Conservation (phyloP, 1,284 basidiomycete species). For the Ceratobasidium sp. region DNA sequence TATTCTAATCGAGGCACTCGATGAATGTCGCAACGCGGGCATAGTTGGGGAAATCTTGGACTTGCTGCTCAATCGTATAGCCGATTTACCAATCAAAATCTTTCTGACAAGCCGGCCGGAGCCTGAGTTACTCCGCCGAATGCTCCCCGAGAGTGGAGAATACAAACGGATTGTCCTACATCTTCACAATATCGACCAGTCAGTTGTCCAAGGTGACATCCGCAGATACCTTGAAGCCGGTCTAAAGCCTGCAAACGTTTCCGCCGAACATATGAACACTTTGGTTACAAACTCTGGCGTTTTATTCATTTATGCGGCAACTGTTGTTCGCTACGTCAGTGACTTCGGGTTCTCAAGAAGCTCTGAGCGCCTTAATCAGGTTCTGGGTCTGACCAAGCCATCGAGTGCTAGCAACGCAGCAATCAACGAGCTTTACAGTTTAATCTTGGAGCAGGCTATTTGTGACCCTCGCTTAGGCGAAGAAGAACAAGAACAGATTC, state of each 20-base stretch:
- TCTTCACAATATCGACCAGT: slow-evolving; percentile 37
- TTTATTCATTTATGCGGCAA: slow-evolving; percentile 32
- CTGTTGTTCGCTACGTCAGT: slow-evolving; percentile 3
- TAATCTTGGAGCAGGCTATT: neutral
- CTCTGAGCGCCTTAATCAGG: neutral
- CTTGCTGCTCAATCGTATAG: neutral
- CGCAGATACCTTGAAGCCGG: slow-evolving; percentile 15
- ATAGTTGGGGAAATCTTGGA: slow-evolving; percentile 7
- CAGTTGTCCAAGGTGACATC: slow-evolving; percentile 38
- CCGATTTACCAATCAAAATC: slow-evolving; percentile 19
- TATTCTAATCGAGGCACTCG: slow-evolving; percentile 40
- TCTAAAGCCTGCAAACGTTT: neutral
- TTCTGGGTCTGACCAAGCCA: neutral
- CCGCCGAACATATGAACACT: neutral
- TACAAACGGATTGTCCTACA: neutral
- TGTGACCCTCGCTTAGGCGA: neutral
- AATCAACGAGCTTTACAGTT: slow-evolving; percentile 13
- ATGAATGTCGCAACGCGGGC: slow-evolving; percentile 28
- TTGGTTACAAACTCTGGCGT: neutral
- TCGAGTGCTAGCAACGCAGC: neutral
- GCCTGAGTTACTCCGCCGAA: slow-evolving; percentile 9
- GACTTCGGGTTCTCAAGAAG: neutral
- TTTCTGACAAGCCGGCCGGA: slow-evolving; percentile 39
- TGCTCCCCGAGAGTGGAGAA: neutral
- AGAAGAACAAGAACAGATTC: neutral